Conservation (phyloP, 306 rosid genomes). For the Hylodesmum podocarpum region DNA sequence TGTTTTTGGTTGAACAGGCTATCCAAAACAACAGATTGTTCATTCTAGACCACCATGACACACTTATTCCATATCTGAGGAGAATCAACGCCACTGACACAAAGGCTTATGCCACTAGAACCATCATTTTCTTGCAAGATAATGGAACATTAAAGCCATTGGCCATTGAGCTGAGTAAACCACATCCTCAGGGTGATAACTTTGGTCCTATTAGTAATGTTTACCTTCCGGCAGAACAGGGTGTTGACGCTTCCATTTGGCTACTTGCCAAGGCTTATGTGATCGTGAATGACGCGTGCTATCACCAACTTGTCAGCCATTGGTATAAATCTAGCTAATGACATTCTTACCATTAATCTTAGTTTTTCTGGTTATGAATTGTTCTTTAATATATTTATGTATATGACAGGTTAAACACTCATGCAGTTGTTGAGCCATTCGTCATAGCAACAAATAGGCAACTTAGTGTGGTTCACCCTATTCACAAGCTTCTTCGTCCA, state of each 20-base stretch:
- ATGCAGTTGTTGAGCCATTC: constrained; percentile 76
- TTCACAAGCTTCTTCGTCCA: constrained; percentile 40
- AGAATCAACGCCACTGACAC: constrained; percentile 44
- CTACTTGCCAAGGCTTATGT: constrained; percentile 75
- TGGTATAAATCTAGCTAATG: constrained; percentile 43
- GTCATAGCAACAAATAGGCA: constrained; percentile 46
- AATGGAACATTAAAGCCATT: constrained; percentile 76
- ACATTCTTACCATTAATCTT: background rate
- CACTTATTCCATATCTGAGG: constrained; percentile 59
- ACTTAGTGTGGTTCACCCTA: constrained; percentile 43
- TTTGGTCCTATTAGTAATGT: constrained; percentile 54
- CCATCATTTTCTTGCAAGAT: constrained; percentile 59
- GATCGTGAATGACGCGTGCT: constrained; percentile 62
- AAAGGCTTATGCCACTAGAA: constrained; percentile 63
- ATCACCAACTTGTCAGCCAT: constrained; percentile 73
- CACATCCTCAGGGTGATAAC: constrained; percentile 53
- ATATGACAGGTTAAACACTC: constrained; percentile 66
- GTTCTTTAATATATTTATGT: background rate
- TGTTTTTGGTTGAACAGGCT: constrained; percentile 46
- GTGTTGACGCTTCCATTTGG: constrained; percentile 62
- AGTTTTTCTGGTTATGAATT: background rate
- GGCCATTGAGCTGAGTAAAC: constrained; percentile 66
- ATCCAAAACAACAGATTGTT: constrained; percentile 49
- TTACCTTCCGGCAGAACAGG: constrained; percentile 52
- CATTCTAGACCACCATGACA: constrained; percentile 70